A percentile compares a stretch with the other conserved stretches of the same genome.
phyloP scores from a whole-genome alignment of 2,329 filamentous ascomycete species.

The Neonectria ditissima region DNA sequence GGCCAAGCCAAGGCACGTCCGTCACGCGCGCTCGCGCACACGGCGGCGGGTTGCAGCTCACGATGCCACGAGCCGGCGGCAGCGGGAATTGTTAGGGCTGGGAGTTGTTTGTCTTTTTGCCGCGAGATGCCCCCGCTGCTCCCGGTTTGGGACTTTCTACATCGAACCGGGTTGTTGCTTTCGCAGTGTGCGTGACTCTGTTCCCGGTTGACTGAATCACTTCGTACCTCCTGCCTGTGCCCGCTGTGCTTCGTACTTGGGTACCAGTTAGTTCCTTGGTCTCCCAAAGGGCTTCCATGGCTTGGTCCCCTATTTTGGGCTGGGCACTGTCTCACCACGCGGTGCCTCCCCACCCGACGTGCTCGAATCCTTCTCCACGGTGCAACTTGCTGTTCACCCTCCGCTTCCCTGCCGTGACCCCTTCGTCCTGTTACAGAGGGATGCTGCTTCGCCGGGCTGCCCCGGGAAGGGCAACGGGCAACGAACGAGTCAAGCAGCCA shows the following conservation, averaged over 20 bases:
- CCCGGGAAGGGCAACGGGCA: slow-evolving; percentile 29
- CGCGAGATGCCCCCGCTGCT: not conserved
- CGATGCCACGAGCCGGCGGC: not conserved
- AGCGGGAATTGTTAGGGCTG: not conserved
- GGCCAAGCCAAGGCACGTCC: not conserved
- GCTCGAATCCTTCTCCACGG: not conserved
- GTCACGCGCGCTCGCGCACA: slow-evolving; percentile 23
- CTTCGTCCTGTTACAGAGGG: slow-evolving; percentile 8
- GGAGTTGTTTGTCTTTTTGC: not conserved
- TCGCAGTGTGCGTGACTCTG: slow-evolving; percentile 19
- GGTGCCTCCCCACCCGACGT: not conserved
- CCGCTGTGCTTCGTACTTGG: too few species aligned
- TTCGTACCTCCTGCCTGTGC: slow-evolving; percentile 21
- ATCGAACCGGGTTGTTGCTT: slow-evolving; percentile 6
- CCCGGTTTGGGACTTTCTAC: not conserved
- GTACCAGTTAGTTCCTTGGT: slow-evolving; percentile 28
- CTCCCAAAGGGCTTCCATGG: slow-evolving; percentile 11
- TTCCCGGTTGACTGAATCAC: too few species aligned
- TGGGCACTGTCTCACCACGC: slow-evolving; percentile 28
- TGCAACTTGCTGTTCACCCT: not conserved
- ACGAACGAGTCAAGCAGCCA: slow-evolving; percentile 32
- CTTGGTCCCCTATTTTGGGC: slow-evolving; percentile 17
- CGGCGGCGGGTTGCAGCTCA: slow-evolving; percentile 21
- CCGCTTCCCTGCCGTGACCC: slow-evolving; percentile 11
- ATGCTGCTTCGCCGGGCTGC: slow-evolving; percentile 26